These are phyloP conservation scores for Mrakia gelida DNA, from an alignment of 768 basidiomycete species.

Conservation along the genomic window DNA sequence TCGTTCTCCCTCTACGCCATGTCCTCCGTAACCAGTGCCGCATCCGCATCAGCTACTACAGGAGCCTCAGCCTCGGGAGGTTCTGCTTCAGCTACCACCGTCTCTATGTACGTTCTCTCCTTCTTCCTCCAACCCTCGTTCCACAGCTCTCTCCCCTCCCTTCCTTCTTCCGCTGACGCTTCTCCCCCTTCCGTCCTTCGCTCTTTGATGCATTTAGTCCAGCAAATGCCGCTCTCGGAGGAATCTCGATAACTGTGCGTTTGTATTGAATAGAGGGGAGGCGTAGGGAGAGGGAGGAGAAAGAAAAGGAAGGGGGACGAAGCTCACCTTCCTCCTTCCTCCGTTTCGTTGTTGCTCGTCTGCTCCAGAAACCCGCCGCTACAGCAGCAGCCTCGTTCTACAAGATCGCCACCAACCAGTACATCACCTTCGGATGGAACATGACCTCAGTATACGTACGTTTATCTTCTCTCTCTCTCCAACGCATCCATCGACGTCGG, in stretches of 20 bases:
- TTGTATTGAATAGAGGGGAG: not conserved
- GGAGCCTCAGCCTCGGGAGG: conserved; percentile 1
- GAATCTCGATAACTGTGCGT: conserved; percentile 58
- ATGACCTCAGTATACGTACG: conserved; percentile 62
- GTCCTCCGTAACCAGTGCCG: not conserved
- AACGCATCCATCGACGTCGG: not conserved
- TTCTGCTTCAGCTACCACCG: not conserved
- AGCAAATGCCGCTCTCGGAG: conserved; percentile 45
- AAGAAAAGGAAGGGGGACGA: not conserved
- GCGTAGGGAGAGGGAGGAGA: not conserved
- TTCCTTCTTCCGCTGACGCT: not conserved
- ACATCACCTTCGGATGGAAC: conserved; percentile 89
- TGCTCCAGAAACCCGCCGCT: conserved; percentile 59
- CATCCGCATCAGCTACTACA: not conserved
- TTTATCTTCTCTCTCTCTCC: not conserved
- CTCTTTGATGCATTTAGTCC: conserved; percentile 22
- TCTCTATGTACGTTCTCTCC: conserved; percentile 28
- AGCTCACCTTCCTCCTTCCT: not conserved
- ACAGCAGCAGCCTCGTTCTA: conserved; percentile 74
- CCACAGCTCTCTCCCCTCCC: not conserved
- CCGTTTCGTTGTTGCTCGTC: not conserved
- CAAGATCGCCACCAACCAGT: conserved; percentile 70
- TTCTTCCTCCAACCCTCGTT: not conserved
- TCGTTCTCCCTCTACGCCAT: not conserved
- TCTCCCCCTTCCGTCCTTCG: not conserved